Percentiles rank a stretch among this genome's conserved stretches.
These are phyloP conservation scores for Umbilicus rupestris DNA, from an alignment of 164 flowering plant species.

Conservation along the genomic window DNA sequence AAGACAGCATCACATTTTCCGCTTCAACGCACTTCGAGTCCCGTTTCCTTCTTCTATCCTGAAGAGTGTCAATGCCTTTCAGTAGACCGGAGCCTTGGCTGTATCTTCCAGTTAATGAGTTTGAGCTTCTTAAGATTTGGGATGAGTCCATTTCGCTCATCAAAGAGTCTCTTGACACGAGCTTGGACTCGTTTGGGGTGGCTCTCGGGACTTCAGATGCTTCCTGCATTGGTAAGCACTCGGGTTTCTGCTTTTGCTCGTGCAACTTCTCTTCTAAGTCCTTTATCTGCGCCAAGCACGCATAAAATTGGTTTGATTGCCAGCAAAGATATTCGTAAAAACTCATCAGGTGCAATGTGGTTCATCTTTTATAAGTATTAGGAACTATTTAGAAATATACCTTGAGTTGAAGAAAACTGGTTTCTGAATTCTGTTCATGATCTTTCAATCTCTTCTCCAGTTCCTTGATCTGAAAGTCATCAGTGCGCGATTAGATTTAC, in stretches of 20 bases:
- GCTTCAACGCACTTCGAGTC: slow-evolving; percentile 14
- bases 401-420: slow-evolving; percentile 30
- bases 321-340: not conserved
- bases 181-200: slow-evolving; percentile 10
- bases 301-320: not conserved
- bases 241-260: not conserved
- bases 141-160: slow-evolving; percentile 11
- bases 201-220: slow-evolving; percentile 9
- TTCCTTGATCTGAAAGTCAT: slow-evolving; percentile 31
- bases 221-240: not conserved
- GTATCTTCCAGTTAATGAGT: slow-evolving; percentile 7
- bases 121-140: slow-evolving; percentile 9
- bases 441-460: slow-evolving; percentile 37
- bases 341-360: too few relatives aligned
- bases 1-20: slow-evolving; percentile 11
- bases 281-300: slow-evolving; percentile 35
- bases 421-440: slow-evolving; percentile 27
- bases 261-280: slow-evolving; percentile 45
- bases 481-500: not conserved
- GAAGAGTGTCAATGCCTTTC: slow-evolving; percentile 17
- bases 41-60: slow-evolving; percentile 19
- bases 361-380: too few relatives aligned
- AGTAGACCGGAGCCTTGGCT: slow-evolving; percentile 16
- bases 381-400: slow-evolving; percentile 11
- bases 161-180: not conserved